phyloP scores from a whole-genome alignment of 768 basidiomycete species.

The Hypholoma fasciculare region DNA sequence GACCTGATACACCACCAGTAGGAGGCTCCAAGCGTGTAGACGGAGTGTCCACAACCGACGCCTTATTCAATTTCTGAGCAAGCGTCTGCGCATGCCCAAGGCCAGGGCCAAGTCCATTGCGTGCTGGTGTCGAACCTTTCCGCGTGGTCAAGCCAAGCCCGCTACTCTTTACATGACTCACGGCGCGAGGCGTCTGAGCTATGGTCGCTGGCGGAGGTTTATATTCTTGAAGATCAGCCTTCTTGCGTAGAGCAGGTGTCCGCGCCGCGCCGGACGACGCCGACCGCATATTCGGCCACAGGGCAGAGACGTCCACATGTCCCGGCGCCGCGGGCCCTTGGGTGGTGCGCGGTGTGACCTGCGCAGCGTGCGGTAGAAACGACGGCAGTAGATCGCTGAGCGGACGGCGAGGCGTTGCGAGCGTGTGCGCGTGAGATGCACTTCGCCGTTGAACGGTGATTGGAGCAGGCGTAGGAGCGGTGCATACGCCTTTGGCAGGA shows the following conservation, averaged over 20 bases:
- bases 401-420: neutral
- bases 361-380: neutral
- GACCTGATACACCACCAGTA: too few species aligned
- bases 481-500: too few species aligned
- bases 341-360: neutral
- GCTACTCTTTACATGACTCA: neutral
- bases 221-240: neutral
- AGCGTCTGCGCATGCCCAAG: too few species aligned
- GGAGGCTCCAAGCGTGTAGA: too few species aligned
- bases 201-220: neutral
- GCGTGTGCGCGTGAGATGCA: neutral
- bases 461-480: neutral
- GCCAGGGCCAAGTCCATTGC: too few species aligned
- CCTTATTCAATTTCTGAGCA: too few species aligned
- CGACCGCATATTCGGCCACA: neutral
- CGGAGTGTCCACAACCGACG: too few species aligned
- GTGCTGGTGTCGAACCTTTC: too few species aligned
- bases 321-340: neutral
- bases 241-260: neutral
- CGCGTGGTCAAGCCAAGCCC: too few species aligned
- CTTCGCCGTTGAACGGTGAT: neutral
- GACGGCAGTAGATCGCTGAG: constrained; percentile 4
- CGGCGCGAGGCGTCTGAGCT: neutral
- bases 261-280: neutral
- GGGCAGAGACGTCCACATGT: neutral